A percentile compares a stretch with the other conserved stretches of the same genome.
These are phyloP conservation scores for Candida insectorum DNA, from an alignment of 805 yeast species.

Conservation along the genomic window DNA sequence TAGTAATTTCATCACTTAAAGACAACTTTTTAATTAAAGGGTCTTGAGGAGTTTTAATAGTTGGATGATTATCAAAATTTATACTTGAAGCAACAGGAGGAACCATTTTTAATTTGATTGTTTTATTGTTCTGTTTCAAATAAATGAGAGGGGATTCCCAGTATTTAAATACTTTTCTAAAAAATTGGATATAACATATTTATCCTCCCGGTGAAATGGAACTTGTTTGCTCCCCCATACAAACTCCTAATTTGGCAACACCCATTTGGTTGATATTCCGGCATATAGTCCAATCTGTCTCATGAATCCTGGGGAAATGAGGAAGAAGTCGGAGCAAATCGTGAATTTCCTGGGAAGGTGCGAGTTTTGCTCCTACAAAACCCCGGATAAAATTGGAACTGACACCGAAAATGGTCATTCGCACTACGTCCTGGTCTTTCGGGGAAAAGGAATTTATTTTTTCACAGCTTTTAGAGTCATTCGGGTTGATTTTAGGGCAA, in stretches of 20 bases:
- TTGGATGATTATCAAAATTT: constrained; percentile 38
- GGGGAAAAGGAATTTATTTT: constrained; percentile 5
- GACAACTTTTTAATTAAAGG: constrained; percentile 40
- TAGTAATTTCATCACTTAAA: constrained; percentile 57
- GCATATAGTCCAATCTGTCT: background rate
- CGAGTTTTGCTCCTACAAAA: constrained; percentile 1
- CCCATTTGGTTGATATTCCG: background rate
- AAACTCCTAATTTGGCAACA: background rate
- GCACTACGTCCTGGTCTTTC: background rate
- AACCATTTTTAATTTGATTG: constrained; percentile 22
- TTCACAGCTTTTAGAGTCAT: background rate
- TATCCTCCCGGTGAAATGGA: constrained; percentile 13
- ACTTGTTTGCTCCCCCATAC: too few relatives aligned
- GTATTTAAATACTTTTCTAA: constrained; percentile 11
- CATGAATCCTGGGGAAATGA: constrained; percentile 8
- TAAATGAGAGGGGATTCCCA: constrained; percentile 3
- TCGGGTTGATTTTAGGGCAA: too few relatives aligned
- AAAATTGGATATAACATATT: constrained; percentile 1
- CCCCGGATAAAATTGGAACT: constrained; percentile 4
- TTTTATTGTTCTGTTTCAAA: constrained; percentile 1
- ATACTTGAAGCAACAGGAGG: constrained; percentile 46
- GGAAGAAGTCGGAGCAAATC: constrained; percentile 6
- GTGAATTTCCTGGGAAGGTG: background rate
- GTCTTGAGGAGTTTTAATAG: constrained; percentile 37
- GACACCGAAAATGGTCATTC: background rate